Conservation (phyloP, 345 rosid genomes). For the Hibiscus syriacus region DNA sequence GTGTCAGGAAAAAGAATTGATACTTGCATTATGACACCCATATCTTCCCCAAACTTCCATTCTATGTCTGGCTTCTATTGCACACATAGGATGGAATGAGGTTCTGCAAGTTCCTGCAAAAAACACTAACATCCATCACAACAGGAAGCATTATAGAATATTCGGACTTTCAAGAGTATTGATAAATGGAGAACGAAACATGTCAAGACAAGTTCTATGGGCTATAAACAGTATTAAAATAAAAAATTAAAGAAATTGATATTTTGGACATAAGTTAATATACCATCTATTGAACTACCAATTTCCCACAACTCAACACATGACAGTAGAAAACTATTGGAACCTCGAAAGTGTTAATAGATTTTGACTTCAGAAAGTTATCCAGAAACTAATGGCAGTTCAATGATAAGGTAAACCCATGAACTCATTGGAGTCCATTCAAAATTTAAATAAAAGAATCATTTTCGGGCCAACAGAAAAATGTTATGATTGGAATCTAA, state of each 20-base stretch:
- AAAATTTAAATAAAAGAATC: neutral
- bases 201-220: neutral
- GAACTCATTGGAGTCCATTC: neutral
- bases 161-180: neutral
- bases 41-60: constrained; percentile 94
- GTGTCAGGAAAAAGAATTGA: neutral
- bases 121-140: constrained; percentile 9
- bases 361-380: neutral
- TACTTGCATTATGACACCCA: constrained; percentile 74
- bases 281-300: neutral
- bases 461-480: neutral
- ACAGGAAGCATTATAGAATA: neutral
- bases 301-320: neutral
- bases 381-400: neutral
- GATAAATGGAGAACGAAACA: neutral
- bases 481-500: neutral
- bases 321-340: neutral
- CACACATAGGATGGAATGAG: constrained; percentile 95
- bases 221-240: neutral
- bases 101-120: constrained; percentile 78
- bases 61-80: constrained; percentile 79
- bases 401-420: neutral
- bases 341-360: neutral
- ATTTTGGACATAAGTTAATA: neutral
- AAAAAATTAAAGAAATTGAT: neutral